Percentiles rank a stretch among this genome's conserved stretches.
phyloP scores from a whole-genome alignment of 768 basidiomycete genomes.

The Podaxis rugospora region DNA sequence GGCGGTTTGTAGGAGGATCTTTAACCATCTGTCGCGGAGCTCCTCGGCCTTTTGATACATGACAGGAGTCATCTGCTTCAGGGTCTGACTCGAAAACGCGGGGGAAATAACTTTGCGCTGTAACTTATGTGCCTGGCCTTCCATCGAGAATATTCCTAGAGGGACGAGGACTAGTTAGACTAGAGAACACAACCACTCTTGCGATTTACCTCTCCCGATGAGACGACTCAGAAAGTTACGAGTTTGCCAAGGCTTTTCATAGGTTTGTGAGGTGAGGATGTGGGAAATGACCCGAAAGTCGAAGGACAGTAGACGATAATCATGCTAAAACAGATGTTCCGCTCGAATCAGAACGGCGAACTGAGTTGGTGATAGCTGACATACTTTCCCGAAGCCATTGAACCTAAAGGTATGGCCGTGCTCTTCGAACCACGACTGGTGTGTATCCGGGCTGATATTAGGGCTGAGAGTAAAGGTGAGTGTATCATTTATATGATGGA shows the following conservation, averaged over 20 bases:
- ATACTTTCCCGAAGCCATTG: conserved; percentile 50
- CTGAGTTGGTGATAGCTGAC: not conserved
- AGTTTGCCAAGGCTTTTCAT: conserved; percentile 58
- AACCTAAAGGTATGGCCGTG: conserved; percentile 51
- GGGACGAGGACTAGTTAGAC: not conserved
- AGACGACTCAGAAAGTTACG: conserved; percentile 40
- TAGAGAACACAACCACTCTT: not conserved
- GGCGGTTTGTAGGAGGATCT: conserved; percentile 11
- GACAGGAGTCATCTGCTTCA: conserved; percentile 40
- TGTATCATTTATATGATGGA: too few relatives aligned
- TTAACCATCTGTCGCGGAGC: conserved; percentile 40
- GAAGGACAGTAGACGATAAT: conserved; percentile 50
- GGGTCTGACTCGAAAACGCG: conserved; percentile 42
- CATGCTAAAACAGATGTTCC: conserved; percentile 31
- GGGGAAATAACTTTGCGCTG: conserved; percentile 47
- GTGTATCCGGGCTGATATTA: conserved; percentile 30
- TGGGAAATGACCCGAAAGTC: conserved; percentile 46
- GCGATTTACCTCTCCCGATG: conserved; percentile 40
- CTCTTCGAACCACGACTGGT: conserved; percentile 37
- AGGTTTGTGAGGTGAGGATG: conserved; percentile 42
- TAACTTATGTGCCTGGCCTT: conserved; percentile 43
- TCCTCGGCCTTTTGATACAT: conserved; percentile 51
- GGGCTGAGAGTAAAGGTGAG: conserved; percentile 30
- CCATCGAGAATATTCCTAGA: conserved; percentile 47
- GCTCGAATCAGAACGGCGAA: not conserved